These are phyloP conservation scores for Ceratobasidium sp. DNA, from an alignment of 1,284 basidiomycete species.

Conservation along the genomic window DNA sequence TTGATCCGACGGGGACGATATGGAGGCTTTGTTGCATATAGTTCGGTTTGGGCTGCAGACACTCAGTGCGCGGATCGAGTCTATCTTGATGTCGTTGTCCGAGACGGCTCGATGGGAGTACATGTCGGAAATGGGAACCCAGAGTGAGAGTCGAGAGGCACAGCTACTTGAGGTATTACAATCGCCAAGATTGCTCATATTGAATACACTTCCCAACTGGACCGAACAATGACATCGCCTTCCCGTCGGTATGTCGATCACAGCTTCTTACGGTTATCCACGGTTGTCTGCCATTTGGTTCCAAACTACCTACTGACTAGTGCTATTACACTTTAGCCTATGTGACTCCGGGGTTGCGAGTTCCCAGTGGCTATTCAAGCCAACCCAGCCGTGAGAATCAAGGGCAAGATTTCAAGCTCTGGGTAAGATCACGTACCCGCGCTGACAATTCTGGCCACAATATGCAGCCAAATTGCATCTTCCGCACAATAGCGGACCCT, in stretches of 20 bases:
- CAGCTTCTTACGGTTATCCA: background rate
- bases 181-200: conserved; percentile 61
- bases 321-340: background rate
- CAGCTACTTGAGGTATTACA: conserved; percentile 75
- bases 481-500: conserved; percentile 15
- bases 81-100: conserved; percentile 91
- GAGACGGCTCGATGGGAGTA: conserved; percentile 96
- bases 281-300: too few species aligned
- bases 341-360: too few species aligned
- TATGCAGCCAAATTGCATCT: background rate
- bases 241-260: too few species aligned
- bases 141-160: conserved; percentile 76
- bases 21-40: conserved; percentile 54
- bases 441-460: conserved; percentile 7
- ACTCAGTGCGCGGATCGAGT: conserved; percentile 91
- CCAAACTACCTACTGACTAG: background rate
- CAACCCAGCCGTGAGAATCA: background rate
- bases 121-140: conserved; percentile 79
- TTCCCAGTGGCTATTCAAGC: background rate
- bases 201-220: too few species aligned
- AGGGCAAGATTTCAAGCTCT: background rate
- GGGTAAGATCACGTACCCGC: background rate
- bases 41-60: conserved; percentile 82
- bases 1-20: conserved; percentile 88
- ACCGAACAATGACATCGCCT: too few species aligned